Base-by-base conservation (phyloP, 176 grass and related monocot genomes). In the Echinochloa phyllopogon region DNA sequence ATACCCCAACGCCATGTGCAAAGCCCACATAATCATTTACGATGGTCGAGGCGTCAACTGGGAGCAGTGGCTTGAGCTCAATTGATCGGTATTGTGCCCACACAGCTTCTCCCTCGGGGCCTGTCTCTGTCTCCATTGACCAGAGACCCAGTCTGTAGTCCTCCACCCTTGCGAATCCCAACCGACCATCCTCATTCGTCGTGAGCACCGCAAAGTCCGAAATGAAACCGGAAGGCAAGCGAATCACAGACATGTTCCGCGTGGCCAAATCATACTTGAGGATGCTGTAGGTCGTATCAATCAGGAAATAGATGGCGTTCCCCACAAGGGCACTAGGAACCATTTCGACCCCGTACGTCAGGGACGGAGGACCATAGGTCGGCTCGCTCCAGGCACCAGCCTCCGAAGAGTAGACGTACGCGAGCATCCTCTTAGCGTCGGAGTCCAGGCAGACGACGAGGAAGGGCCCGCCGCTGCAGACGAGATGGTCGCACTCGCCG, bases 401-500 rank as follows among this genome's bases (percentile, higher is more conserved):
- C 27, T 80, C 77, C 10, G 77, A 80, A 2, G 77, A 51, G 62
- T 67, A 80, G 61, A 48, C 37, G 44, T 6, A 66, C 8, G 62
- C 9, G 61, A 38, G 52, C 44, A 52, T 67, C 18, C 44, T 45
- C 1, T 29, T 12, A 18, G 21, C 23, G 24, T 4, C 17, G 18
- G 6, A 27, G 11, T 9, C 60, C 18, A 65, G 25, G 27, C 15
- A 50, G 51, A 47, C 77, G 20, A 65, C 77, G 1, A 18, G 21
- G 43, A 66, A 80, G 29, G 77, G 58, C 4, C 44, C 61, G 10
- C 43, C 17, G 4, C 20, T 44, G 27, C 77, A 80, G 77, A 66
- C 62, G 45, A 66, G 18, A 62, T 80, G 77, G 77, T 66, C 44
- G 62, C 77, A 79, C 0, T 0, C 9, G 77, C 77, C 60, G 42